A percentile compares a stretch with the other conserved stretches of the same genome.
phyloP scores from a whole-genome alignment of 2,329 filamentous ascomycete genomes.

The Dactylellina parvicollis region DNA sequence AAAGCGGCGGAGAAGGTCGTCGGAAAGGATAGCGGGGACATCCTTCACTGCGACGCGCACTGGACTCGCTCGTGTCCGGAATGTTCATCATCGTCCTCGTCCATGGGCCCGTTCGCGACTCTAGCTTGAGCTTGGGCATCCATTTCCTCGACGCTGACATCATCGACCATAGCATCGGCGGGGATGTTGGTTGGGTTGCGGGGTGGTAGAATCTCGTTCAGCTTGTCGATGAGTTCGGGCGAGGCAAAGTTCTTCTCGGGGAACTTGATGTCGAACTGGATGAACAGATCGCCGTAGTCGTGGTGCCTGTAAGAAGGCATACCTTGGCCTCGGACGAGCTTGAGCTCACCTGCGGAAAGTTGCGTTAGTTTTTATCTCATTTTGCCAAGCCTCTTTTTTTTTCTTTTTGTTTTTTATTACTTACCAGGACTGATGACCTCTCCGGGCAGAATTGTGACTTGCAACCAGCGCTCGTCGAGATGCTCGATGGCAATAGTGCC shows the following conservation, averaged over 20 bases:
- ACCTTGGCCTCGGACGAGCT: conserved; percentile 93
- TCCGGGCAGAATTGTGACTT: conserved; percentile 88
- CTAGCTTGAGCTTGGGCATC: conserved; percentile 73
- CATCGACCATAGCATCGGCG: conserved; percentile 83
- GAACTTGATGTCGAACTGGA: conserved; percentile 98
- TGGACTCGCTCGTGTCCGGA: conserved; percentile 80
- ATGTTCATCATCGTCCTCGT: conserved; percentile 80
- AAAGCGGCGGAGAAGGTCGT: not conserved
- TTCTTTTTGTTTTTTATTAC: conserved; percentile 61
- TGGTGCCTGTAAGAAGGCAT: conserved; percentile 98
- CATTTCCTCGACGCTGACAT: conserved; percentile 84
- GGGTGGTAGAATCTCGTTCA: conserved; percentile 85
- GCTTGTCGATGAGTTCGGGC: conserved; percentile 76
- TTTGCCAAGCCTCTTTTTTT: not conserved
- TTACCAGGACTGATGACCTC: conserved; percentile 93
- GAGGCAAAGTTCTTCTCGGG: conserved; percentile 78
- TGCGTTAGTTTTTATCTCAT: not conserved
- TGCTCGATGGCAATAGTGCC: conserved; percentile 93
- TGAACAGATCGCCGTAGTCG: conserved; percentile 93
- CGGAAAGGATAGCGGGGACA: not conserved
- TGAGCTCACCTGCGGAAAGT: conserved; percentile 75
- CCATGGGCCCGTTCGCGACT: conserved; percentile 76
- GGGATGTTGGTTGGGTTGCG: conserved; percentile 73
- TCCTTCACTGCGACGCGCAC: conserved; percentile 82
- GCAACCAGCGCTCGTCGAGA: conserved; percentile 95